Conservation (phyloP, 345 rosid genomes). For the Sisymbrium altissimum region DNA sequence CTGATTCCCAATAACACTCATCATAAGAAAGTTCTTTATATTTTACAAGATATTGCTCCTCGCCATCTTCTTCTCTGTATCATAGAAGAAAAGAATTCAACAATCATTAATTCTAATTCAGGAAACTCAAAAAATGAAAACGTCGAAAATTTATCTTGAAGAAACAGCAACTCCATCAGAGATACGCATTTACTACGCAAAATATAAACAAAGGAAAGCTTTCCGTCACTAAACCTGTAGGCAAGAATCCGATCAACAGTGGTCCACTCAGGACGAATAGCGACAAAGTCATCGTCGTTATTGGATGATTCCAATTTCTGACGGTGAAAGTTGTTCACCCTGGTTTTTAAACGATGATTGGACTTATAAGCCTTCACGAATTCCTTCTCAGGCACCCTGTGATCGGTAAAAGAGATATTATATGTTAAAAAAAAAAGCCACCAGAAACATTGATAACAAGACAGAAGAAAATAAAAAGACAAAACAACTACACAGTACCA, state of each 20-base stretch:
- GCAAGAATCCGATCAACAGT: slow-evolving; percentile 97
- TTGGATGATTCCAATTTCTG: slow-evolving; percentile 55
- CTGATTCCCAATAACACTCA: slow-evolving; percentile 98
- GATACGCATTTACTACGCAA: background rate
- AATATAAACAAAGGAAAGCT: background rate
- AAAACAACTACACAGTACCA: slow-evolving; percentile 44
- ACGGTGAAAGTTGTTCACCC: slow-evolving; percentile 85
- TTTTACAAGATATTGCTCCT: slow-evolving; percentile 86
- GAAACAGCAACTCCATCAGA: slow-evolving; percentile 6
- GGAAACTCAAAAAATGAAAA: background rate
- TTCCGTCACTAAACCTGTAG: slow-evolving; percentile 55
- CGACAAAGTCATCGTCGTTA: slow-evolving; percentile 81
- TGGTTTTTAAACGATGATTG: slow-evolving; percentile 83
- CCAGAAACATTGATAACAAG: slow-evolving; percentile 16
- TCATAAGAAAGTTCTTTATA: slow-evolving; percentile 94
- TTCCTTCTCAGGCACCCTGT: slow-evolving; percentile 95
- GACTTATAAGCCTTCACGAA: slow-evolving; percentile 89
- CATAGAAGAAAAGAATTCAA: slow-evolving; percentile 26
- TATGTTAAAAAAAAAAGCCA: background rate
- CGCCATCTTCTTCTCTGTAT: slow-evolving; percentile 80
- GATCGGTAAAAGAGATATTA: background rate
- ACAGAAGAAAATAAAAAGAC: background rate
- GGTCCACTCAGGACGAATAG: slow-evolving; percentile 98
- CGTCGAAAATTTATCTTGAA: background rate
- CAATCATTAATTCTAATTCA: slow-evolving; percentile 7